Conservation (phyloP, 768 basidiomycete species). For the Leccinum incarnatum region DNA sequence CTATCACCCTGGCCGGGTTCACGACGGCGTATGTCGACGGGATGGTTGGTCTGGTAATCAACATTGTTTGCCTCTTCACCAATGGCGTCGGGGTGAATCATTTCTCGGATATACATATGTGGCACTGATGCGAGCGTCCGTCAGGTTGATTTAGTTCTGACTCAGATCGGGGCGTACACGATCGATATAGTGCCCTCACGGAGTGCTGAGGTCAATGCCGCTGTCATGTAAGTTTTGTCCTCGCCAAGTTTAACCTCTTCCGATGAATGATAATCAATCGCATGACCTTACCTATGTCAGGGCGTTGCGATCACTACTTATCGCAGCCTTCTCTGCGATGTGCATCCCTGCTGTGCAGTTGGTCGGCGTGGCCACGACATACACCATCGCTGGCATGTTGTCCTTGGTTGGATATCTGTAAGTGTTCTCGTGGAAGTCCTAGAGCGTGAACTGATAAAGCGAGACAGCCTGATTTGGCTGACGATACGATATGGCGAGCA, state of each 20-base stretch:
- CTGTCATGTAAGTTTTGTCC: conserved; percentile 39
- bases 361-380: conserved; percentile 50
- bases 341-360: conserved; percentile 44
- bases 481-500: conserved; percentile 55
- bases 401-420: conserved; percentile 54
- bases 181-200: conserved; percentile 59
- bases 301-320: conserved; percentile 23
- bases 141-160: conserved; percentile 56
- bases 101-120: neutral
- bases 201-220: conserved; percentile 64
- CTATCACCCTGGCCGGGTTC: conserved; percentile 48
- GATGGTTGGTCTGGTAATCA: conserved; percentile 46
- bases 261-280: neutral
- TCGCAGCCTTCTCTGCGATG: conserved; percentile 13
- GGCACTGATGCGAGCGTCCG: neutral
- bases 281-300: neutral
- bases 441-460: neutral
- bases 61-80: conserved; percentile 55
- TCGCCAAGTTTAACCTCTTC: conserved; percentile 17
- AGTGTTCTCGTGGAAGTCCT: conserved; percentile 22
- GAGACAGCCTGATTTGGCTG: conserved; percentile 45
- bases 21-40: conserved; percentile 51
- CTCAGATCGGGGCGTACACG: conserved; percentile 53
- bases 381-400: conserved; percentile 44
- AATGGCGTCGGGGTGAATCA: conserved; percentile 63